Percentiles rank a stretch among this genome's conserved stretches.
phyloP scores from a whole-genome alignment of 768 basidiomycete genomes.

The Scleroderma bovista region DNA sequence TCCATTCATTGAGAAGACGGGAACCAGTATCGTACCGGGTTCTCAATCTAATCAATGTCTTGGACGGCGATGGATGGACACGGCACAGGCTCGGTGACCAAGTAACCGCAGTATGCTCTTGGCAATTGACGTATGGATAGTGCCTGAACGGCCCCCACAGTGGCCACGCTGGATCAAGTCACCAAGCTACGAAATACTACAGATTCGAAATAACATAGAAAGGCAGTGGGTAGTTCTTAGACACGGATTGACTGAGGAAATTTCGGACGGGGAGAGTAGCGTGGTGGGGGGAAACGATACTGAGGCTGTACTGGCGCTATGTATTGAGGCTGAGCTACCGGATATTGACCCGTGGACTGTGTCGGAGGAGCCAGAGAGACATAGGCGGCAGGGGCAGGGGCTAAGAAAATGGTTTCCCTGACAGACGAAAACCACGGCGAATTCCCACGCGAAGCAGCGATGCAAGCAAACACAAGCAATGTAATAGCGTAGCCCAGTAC shows the following conservation, averaged over 20 bases:
- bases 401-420: constrained; percentile 19
- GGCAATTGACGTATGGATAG: too few species aligned
- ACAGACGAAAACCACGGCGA: constrained; percentile 31
- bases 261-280: not conserved
- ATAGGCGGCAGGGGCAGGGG: too few species aligned
- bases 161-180: too few species aligned
- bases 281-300: constrained; percentile 1
- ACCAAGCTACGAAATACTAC: not conserved
- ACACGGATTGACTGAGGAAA: not conserved
- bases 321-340: constrained; percentile 4
- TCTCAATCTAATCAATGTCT: too few species aligned
- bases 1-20: too few species aligned
- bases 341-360: constrained; percentile 14
- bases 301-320: constrained; percentile 4
- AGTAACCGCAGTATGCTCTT: too few species aligned
- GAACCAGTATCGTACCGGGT: too few species aligned
- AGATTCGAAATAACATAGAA: too few species aligned
- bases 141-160: too few species aligned
- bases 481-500: constrained; percentile 28
- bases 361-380: constrained; percentile 2
- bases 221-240: not conserved
- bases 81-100: too few species aligned
- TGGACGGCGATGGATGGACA: too few species aligned
- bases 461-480: constrained; percentile 20
- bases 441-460: constrained; percentile 25